Evolutionary conservation across 116 monocot genomes (phyloP), one percentile per base, ranked within the genome.

Genomic region (Posidonia oceanica): DNA sequence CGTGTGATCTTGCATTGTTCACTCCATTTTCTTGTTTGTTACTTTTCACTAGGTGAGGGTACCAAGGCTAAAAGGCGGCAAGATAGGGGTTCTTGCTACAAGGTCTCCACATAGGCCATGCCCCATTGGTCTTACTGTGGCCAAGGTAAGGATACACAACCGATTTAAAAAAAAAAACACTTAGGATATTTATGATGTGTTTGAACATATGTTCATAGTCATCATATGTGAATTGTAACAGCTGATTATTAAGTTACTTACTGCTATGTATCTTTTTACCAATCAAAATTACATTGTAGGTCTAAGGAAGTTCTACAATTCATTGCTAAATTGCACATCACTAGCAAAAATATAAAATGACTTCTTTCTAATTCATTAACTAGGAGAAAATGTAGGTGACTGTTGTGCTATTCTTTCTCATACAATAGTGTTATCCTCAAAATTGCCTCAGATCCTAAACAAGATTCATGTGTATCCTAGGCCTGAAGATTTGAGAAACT

Each of bases 51-150:
- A 96, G 91, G 91, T 96, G 48, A 91, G 91, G 80, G 96, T 96
- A 40, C 96, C 96, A 41, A 91, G 88, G 74, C 77, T 96, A 55
- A 77, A 87, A 76, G 96, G 96, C 62, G 81, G 83, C 15, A 96
- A 89, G 80, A 80, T 87, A 83, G 91, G 96, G 54, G 91, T 96
- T 39, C 78, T 96, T 70, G 88, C 96, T 39, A 96, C 96, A 63
- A 86, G 95, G 76, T 95, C 91, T 15, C 95, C 95, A 42, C 96
- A 96, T 74, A 69, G 96, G 23, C 96, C 96, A 66, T 87, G 91
- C 82, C 96, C 96, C 29, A 86, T 96, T 76, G 91, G 96, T 74
- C 89, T 91, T 51, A 85, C 86, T 66, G 89, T 91, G 75, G 91
- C 96, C 56, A 96, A 96, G 86, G 96, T 89, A 83, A 77, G 54